A percentile compares a stretch with the other conserved stretches of the same genome.
These are phyloP conservation scores for Calycina marina DNA, from an alignment of 2,329 filamentous ascomycete species.

Conservation along the genomic window DNA sequence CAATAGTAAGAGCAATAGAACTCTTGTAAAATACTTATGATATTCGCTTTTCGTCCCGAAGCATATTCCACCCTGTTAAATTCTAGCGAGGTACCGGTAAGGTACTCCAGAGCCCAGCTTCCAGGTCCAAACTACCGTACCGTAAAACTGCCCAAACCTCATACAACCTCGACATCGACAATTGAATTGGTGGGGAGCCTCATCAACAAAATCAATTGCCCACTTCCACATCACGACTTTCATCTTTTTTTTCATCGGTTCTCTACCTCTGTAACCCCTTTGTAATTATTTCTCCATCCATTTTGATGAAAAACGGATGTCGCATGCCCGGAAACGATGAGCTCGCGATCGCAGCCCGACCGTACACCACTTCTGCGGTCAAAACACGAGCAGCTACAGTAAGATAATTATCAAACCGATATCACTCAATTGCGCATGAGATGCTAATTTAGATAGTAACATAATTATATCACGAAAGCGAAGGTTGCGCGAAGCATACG, in stretches of 20 bases:
- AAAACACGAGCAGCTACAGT: constrained; percentile 49
- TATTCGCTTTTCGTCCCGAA: no score
- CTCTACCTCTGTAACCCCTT: constrained; percentile 23
- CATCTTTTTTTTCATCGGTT: constrained; percentile 12
- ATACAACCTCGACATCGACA: no score
- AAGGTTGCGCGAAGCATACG: constrained; percentile 78
- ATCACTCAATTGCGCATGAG: constrained; percentile 13
- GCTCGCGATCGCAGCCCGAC: constrained; percentile 51
- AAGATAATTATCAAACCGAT: constrained; percentile 22
- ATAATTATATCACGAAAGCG: constrained; percentile 76
- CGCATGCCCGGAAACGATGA: constrained; percentile 54
- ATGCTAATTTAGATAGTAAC: constrained; percentile 34
- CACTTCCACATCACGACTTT: no score
- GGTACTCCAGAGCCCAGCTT: no score
- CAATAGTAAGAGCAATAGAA: no score
- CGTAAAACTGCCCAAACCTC: no score
- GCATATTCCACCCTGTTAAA: no score
- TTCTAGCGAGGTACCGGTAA: no score
- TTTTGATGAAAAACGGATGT: constrained; percentile 56
- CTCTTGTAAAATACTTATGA: no score
- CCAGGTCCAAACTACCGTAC: no score
- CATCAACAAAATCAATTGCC: background rate
- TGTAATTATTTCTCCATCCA: constrained; percentile 32
- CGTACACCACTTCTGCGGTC: constrained; percentile 50
- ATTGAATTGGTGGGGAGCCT: no score